phyloP scores from a whole-genome alignment of 2,329 filamentous ascomycete species.

The Colletotrichum lini region DNA sequence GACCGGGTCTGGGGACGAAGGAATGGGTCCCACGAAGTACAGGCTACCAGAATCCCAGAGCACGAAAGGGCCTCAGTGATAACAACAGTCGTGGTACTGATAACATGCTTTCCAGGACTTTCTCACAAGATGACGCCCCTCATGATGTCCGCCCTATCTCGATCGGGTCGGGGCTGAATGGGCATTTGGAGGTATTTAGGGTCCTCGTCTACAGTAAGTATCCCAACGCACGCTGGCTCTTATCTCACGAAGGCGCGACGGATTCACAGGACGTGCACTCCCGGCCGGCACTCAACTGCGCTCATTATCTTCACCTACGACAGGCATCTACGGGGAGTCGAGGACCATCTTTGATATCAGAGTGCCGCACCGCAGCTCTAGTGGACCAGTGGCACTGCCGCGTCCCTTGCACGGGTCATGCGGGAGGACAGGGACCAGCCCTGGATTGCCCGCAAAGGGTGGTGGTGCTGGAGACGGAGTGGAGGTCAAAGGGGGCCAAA shows the following conservation, averaged over 20 bases:
- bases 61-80: not conserved
- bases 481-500: not conserved
- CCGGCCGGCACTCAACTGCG: not conserved
- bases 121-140: not conserved
- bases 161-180: slow-evolving; percentile 14
- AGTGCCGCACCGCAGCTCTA: slow-evolving; percentile 10
- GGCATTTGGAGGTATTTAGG: slow-evolving; percentile 7
- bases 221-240: slow-evolving; percentile 5
- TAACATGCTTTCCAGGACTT: not conserved
- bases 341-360: slow-evolving; percentile 13
- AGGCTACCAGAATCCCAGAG: not conserved
- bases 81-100: not conserved
- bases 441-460: slow-evolving; percentile 27
- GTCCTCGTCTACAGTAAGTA: not conserved
- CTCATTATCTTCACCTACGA: not conserved
- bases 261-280: not conserved
- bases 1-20: slow-evolving; percentile 14
- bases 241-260: slow-evolving; percentile 11
- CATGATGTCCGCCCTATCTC: slow-evolving; percentile 15
- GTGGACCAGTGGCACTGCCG: slow-evolving; percentile 3
- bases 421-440: slow-evolving; percentile 29
- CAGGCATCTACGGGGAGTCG: not conserved
- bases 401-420: slow-evolving; percentile 32
- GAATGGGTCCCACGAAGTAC: not conserved
- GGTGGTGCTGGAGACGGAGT: slow-evolving; percentile 1